A percentile compares a stretch with the other conserved stretches of the same genome.
Evolutionary conservation across 2,329 filamentous ascomycete species (phyloP).

Genomic region (Macrophomina pseudophaseolina): DNA sequence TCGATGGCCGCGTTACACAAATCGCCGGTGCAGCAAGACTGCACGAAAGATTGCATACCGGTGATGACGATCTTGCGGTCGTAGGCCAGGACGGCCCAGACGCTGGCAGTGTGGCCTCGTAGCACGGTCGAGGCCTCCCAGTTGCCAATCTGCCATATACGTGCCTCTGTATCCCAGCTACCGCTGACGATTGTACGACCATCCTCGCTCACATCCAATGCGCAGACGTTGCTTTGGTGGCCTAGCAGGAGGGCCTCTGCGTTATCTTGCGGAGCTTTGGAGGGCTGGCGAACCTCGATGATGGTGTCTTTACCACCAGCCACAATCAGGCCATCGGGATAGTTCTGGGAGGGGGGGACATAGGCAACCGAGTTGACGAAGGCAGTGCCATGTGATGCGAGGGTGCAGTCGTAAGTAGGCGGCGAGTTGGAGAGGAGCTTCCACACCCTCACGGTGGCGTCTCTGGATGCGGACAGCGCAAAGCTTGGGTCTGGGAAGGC

Average conservation of each 20-base stretch:
- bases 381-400: constrained; percentile 77
- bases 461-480: constrained; percentile 85
- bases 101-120: constrained; percentile 76
- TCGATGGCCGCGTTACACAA: constrained; percentile 12
- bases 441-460: constrained; percentile 90
- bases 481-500: constrained; percentile 74
- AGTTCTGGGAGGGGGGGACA: constrained; percentile 69
- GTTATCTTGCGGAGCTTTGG: constrained; percentile 70
- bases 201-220: constrained; percentile 76
- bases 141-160: constrained; percentile 82
- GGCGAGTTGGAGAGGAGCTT: constrained; percentile 69
- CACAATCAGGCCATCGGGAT: constrained; percentile 79
- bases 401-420: constrained; percentile 75
- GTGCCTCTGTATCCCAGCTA: constrained; percentile 89
- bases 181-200: constrained; percentile 83
- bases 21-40: not conserved
- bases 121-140: constrained; percentile 80
- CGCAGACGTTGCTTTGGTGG: constrained; percentile 85
- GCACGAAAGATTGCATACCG: constrained; percentile 41
- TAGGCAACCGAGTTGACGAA: constrained; percentile 89
- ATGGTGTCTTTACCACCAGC: constrained; percentile 91
- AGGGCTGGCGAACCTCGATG: constrained; percentile 83
- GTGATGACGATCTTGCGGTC: constrained; percentile 82
- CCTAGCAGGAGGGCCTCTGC: constrained; percentile 86
- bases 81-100: constrained; percentile 90